Conservation (phyloP, 768 basidiomycete species). For the Floccularia luteovirens region DNA sequence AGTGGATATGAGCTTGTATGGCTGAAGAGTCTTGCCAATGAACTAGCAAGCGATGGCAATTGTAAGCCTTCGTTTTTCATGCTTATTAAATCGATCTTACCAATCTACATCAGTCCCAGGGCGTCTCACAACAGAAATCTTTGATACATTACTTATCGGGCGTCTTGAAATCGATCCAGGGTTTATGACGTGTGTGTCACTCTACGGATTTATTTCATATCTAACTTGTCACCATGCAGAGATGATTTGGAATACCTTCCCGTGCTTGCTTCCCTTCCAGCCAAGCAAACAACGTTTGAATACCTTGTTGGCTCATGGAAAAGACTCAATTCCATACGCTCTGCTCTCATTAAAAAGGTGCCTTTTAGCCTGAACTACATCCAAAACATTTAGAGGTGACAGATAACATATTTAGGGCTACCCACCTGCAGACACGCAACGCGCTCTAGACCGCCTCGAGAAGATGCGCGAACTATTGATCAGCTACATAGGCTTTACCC, state of each 20-base stretch:
- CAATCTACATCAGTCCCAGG: slow-evolving; percentile 22
- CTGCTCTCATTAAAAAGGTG: slow-evolving; percentile 62
- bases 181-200: slow-evolving; percentile 51
- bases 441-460: slow-evolving; percentile 58
- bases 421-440: slow-evolving; percentile 51
- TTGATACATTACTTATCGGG: slow-evolving; percentile 77
- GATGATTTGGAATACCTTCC: slow-evolving; percentile 71
- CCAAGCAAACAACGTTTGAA: slow-evolving; percentile 77
- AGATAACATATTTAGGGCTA: slow-evolving; percentile 35
- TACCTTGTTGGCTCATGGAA: slow-evolving; percentile 93
- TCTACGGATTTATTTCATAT: not conserved
- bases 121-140: slow-evolving; percentile 46
- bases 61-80: slow-evolving; percentile 3
- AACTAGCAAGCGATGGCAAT: slow-evolving; percentile 60
- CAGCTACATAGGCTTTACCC: slow-evolving; percentile 79
- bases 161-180: slow-evolving; percentile 76
- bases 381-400: not conserved
- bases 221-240: slow-evolving; percentile 24
- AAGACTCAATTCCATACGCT: slow-evolving; percentile 54
- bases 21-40: slow-evolving; percentile 70
- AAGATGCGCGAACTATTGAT: slow-evolving; percentile 78
- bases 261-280: slow-evolving; percentile 70
- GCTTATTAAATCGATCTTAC: too few species aligned
- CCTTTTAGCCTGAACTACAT: not conserved
- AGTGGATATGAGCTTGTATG: slow-evolving; percentile 69